phyloP scores from a whole-genome alignment of 345 rosid species.

The Hypericum androsaemum region DNA sequence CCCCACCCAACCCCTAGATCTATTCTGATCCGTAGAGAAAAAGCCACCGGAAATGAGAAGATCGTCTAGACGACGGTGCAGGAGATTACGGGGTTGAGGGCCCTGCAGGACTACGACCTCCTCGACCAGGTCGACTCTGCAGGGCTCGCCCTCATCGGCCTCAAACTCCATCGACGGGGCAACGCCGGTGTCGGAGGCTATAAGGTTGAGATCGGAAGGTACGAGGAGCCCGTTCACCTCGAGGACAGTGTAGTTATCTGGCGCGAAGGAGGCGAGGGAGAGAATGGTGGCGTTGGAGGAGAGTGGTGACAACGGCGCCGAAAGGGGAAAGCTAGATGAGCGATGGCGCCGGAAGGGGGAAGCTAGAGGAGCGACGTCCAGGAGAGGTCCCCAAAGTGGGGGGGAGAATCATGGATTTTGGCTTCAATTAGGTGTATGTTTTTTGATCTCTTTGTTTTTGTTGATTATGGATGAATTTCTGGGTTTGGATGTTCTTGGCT shows the following conservation, averaged over 20 bases:
- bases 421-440: too few species aligned
- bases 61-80: conserved; percentile 72
- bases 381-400: conserved; percentile 67
- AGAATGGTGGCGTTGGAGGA: conserved; percentile 58
- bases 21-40: too few species aligned
- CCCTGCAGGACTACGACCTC: too few species aligned
- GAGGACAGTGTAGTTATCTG: conserved; percentile 60
- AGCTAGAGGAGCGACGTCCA: conserved; percentile 48
- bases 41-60: too few species aligned
- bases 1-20: too few species aligned
- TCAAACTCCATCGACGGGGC: conserved; percentile 59
- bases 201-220: conserved; percentile 58
- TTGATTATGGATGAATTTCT: too few species aligned
- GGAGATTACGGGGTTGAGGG: conserved; percentile 72
- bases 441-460: too few species aligned
- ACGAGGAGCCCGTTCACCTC: conserved; percentile 51
- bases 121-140: too few species aligned
- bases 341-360: conserved; percentile 42
- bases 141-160: conserved; percentile 66
- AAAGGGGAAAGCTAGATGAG: conserved; percentile 45
- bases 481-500: too few species aligned
- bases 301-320: conserved; percentile 36
- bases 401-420: conserved; percentile 79
- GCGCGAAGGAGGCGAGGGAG: conserved; percentile 37
- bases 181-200: conserved; percentile 61